Evolutionary conservation across 805 yeast species (phyloP), one percentile per base, ranked within the genome.

Genomic region (Wickerhamiella kurtzmanii): DNA sequence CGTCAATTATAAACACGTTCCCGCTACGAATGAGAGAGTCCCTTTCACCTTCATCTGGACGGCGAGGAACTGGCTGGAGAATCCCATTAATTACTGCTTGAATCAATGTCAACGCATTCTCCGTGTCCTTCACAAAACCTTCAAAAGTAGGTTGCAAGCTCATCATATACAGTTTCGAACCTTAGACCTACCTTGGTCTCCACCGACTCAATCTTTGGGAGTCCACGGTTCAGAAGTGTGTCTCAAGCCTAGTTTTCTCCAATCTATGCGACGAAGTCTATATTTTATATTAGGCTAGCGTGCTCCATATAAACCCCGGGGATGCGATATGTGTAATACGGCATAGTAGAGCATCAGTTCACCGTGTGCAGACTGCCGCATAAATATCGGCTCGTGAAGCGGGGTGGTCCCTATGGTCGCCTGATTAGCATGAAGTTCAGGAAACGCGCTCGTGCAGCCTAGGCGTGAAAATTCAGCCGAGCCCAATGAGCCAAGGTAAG

Each of bases 21-120:
- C 96, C 96, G 8, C 86, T 78, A 46, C 70, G 66, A 32, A 88
- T 85, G 44, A 85, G 67, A 2, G 65, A 63, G 0, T 71, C 57
- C 16, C 95, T 69, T 63, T 87, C 96, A 19, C 76, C 68, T 57
- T 85, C 95, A 50, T 77, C 82, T 0, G 95, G 95, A 45, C 97
- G 70, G 46, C 95, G 73, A 15, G 79, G 74, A 1, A 85, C 82
- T 11, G 78, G 69, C 11, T 70, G 70, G 11, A 87, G 66, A 43
- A 68, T 69, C 21, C 79, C 77, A 45, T 76, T 74, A 21, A 85
- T 60, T 8, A 80, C 78, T n/a, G 85, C 88, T 59, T 88, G 95
- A 42, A 88, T 74, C 4, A 88, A 72, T 3, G 84, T 61, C 43
- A 88, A 67, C 1, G 96, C 95, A 60, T 88, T 96, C 49, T 76